A percentile compares a stretch with the other conserved stretches of the same genome.
These are phyloP conservation scores for Thecaphora frezii DNA, from an alignment of 1,284 basidiomycete genomes.

Conservation along the genomic window DNA sequence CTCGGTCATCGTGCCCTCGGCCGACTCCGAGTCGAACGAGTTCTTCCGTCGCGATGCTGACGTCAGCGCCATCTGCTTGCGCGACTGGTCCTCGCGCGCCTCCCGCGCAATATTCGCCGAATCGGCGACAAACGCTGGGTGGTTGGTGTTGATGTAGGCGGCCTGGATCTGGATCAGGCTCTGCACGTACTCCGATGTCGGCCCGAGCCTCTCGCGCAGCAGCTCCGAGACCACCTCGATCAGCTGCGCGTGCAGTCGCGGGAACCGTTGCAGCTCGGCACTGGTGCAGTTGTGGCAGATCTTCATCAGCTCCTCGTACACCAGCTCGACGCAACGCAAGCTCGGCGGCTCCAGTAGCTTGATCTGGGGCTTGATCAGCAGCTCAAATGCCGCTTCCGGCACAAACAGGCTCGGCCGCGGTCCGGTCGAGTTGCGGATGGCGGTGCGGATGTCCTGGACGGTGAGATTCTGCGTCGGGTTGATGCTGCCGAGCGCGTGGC, in stretches of 20 bases:
- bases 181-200: slow-evolving; percentile 92
- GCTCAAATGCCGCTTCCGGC: slow-evolving; percentile 93
- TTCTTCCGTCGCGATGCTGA: slow-evolving; percentile 53
- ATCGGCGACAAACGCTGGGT: slow-evolving; percentile 77
- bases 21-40: slow-evolving; percentile 37
- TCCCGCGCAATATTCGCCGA: slow-evolving; percentile 56
- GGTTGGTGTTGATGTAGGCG: slow-evolving; percentile 98
- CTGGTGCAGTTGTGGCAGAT: slow-evolving; percentile 98
- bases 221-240: slow-evolving; percentile 98
- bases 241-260: slow-evolving; percentile 85
- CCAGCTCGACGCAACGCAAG: slow-evolving; percentile 92
- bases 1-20: slow-evolving; percentile 29
- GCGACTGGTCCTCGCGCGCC: slow-evolving; percentile 46
- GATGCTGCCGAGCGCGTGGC: slow-evolving; percentile 83
- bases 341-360: slow-evolving; percentile 91
- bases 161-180: slow-evolving; percentile 96
- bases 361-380: slow-evolving; percentile 98
- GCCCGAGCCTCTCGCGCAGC: slow-evolving; percentile 88
- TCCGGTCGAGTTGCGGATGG: slow-evolving; percentile 96
- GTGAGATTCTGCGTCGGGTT: slow-evolving; percentile 89
- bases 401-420: slow-evolving; percentile 94
- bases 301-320: slow-evolving; percentile 98
- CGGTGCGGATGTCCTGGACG: slow-evolving; percentile 92
- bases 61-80: slow-evolving; percentile 47
- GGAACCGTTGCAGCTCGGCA: slow-evolving; percentile 92